Evolutionary conservation across 306 rosid genomes (phyloP), one percentile per base, ranked within the genome.

Genomic region (Arachis stenosperma): DNA sequence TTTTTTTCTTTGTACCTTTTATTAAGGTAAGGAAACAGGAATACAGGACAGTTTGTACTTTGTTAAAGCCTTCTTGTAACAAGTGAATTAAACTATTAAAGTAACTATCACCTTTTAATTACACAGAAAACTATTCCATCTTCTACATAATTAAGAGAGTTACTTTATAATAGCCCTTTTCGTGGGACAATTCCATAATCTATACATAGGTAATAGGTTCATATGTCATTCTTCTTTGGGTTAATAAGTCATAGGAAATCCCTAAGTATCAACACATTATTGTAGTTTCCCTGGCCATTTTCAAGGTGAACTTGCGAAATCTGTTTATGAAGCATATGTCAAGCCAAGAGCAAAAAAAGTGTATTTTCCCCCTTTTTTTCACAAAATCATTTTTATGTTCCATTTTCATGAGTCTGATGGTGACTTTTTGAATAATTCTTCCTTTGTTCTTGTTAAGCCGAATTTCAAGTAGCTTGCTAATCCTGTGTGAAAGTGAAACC

Each of bases 21-120:
- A 42, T 6, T 39, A 17, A 67, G 55, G 47, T 48, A 63, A 76
- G 72, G 71, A 44, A 69, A 42, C 75, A 70, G 56, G 65, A 36
- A 39, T 64, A 42, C 75, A 70, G 56, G 65, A 36, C 54, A 80
- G 33, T 51, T 13, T 60, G 44, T 42, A 6, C 61, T 72, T 73
- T 67, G 69, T 61, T 54, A 63, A 8, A 69, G 17, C 37, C 44
- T 22, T 66, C 71, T 61, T 71, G 58, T 5, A 7, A 60, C 68
- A 22, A 41, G 5, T 2, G 29, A 46, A 46, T 22, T 44, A 10
- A 64, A 33, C 37, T 33, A 60, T 43, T 66, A 29, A 27, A 69
- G 60, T 60, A 12, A 29, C 17, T 65, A 33, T 46, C 59, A 39
- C 46, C 54, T 13, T 69, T 48, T 71, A 44, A 50, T 37, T 62